Evolutionary conservation across 257 asterid genomes (phyloP).

Genomic region (Forsythia suspensa): DNA sequence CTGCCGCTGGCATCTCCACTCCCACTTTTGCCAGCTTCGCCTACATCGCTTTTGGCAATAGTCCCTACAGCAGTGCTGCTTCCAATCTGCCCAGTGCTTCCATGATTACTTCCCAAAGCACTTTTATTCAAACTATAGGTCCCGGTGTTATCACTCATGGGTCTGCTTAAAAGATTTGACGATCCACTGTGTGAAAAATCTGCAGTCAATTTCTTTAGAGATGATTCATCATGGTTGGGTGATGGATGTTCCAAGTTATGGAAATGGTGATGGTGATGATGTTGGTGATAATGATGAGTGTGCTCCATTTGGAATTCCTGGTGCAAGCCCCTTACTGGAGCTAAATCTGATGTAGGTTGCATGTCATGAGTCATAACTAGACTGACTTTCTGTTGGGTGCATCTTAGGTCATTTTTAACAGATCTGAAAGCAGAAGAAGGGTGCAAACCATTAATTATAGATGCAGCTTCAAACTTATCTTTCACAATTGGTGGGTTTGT

Average conservation of each 20-base stretch:
- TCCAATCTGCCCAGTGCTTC: slow-evolving; percentile 58
- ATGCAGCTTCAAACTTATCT: slow-evolving; percentile 55
- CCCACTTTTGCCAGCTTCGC: slow-evolving; percentile 60
- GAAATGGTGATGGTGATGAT: slow-evolving; percentile 40
- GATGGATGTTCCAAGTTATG: slow-evolving; percentile 35
- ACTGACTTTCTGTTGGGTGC: slow-evolving; percentile 34
- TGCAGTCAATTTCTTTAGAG: slow-evolving; percentile 46
- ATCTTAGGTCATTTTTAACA: slow-evolving; percentile 42
- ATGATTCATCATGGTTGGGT: slow-evolving; percentile 38
- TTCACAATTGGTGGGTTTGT: slow-evolving; percentile 23
- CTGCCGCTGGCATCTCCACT: slow-evolving; percentile 54
- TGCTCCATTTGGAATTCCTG: slow-evolving; percentile 37
- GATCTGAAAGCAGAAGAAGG: slow-evolving; percentile 47
- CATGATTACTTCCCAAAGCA: slow-evolving; percentile 69
- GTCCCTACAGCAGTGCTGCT: slow-evolving; percentile 45
- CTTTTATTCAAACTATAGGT: slow-evolving; percentile 60
- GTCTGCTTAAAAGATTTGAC: slow-evolving; percentile 44
- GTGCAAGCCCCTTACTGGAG: slow-evolving; percentile 30
- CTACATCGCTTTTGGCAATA: slow-evolving; percentile 56
- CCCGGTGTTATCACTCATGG: slow-evolving; percentile 37
- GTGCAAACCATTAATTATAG: slow-evolving; percentile 28
- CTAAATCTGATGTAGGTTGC: slow-evolving; percentile 35
- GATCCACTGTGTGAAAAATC: slow-evolving; percentile 52
- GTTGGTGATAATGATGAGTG: slow-evolving; percentile 37
- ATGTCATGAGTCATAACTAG: slow-evolving; percentile 32